Evolutionary conservation across 2,329 filamentous ascomycete species (phyloP), one percentile per base, ranked within the genome.

Genomic region (Xylariaceae sp.): DNA sequence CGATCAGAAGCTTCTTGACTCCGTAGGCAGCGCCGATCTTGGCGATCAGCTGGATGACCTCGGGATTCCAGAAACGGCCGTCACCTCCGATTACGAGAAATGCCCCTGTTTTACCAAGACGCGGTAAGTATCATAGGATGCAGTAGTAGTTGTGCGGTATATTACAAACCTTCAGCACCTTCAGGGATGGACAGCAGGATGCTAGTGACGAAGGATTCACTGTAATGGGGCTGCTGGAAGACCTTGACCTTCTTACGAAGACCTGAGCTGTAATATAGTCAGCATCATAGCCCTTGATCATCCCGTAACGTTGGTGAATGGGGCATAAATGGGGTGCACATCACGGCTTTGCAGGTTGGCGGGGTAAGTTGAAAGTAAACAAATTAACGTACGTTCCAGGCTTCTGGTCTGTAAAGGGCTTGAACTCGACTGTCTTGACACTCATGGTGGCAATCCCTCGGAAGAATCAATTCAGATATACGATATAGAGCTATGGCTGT

Each of bases 201-300:
- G 66, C 88, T 90, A 50, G 90, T 76, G 53, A 98, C 78, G 65
- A 98, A 98, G 36, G 90, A 81, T 70, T 98, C 92, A 67, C 87
- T 89, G 76, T 98, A 98, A 70, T 98, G 78, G 44, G 82, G 74
- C 68, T 96, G 75, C 67, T 98, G 88, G 75, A 98, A 98, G 63
- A 95, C 86, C 60, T 87, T 88, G 70, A 97, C 92, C 80, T 94
- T 97, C 72, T 98, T 98, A 51, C 92, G 88, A 66, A 98, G 88
- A 66, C 92, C 92, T 53, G 92, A 98, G 54, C 90, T 97, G 59
- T 41, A 46, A 38, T 43, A 31, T 32, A 9, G 42, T 56, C 35
- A 53, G 46, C n/a, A n/a, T n/a, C n/a, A n/a, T n/a, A n/a, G n/a
- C n/a, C n/a, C n/a, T n/a, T n/a, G n/a, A n/a, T n/a, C n/a, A n/a